Conservation (phyloP, 495 filamentous ascomycete genomes). For the Penicillium tannophilum region DNA sequence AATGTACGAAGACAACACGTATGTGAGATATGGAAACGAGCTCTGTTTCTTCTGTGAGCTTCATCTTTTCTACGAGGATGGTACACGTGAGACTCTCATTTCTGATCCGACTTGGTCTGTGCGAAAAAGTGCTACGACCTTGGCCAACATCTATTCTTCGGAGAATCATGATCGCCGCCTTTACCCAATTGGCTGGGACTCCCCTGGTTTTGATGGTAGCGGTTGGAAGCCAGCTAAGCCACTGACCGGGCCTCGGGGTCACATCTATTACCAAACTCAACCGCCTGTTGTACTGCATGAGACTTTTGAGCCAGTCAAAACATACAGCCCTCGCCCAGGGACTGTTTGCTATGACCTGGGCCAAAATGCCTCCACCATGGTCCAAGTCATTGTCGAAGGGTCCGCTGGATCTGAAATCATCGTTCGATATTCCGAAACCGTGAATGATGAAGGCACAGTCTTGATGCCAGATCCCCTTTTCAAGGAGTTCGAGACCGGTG, state of each 20-base stretch:
- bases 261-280: slow-evolving; percentile 29
- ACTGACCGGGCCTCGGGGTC: slow-evolving; percentile 29
- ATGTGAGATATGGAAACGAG: slow-evolving; percentile 34
- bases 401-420: slow-evolving; percentile 26
- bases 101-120: slow-evolving; percentile 31
- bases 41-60: slow-evolving; percentile 35
- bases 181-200: slow-evolving; percentile 30
- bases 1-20: slow-evolving; percentile 37
- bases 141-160: slow-evolving; percentile 35
- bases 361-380: slow-evolving; percentile 31
- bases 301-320: slow-evolving; percentile 24
- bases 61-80: slow-evolving; percentile 29
- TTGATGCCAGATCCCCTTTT: slow-evolving; percentile 35
- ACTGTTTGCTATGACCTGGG: slow-evolving; percentile 29
- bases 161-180: slow-evolving; percentile 28
- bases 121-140: slow-evolving; percentile 28
- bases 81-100: slow-evolving; percentile 23
- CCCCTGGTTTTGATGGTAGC: slow-evolving; percentile 17
- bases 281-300: slow-evolving; percentile 32
- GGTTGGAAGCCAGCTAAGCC: slow-evolving; percentile 27
- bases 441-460: slow-evolving; percentile 27
- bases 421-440: slow-evolving; percentile 29
- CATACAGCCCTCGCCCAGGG: slow-evolving; percentile 16
- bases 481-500: slow-evolving; percentile 32
- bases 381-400: slow-evolving; percentile 21